Evolutionary conservation across 148 eudicot species (phyloP).

Genomic region (Rheum nobile): DNA sequence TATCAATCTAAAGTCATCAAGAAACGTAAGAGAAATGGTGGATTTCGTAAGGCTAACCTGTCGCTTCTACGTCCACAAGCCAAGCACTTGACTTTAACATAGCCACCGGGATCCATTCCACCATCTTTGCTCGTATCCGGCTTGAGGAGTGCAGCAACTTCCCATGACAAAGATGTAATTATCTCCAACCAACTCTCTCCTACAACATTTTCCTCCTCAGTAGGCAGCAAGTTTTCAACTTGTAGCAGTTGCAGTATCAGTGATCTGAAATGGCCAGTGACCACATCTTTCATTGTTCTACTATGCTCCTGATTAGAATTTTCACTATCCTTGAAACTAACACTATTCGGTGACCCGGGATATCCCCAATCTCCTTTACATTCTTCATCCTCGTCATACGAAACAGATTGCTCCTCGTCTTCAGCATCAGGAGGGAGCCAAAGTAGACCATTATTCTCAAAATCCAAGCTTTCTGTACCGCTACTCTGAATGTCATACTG

Average conservation of each 20-base stretch:
- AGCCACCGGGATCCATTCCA: conserved; percentile 98
- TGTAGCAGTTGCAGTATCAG: conserved; percentile 80
- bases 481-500: conserved; percentile 38
- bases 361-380: conserved; percentile 86
- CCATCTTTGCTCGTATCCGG: conserved; percentile 89
- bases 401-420: conserved; percentile 48
- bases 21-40: too few relatives aligned
- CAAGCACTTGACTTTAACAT: conserved; percentile 89
- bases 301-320: conserved; percentile 75
- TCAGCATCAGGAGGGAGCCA: conserved; percentile 99
- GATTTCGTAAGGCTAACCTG: conserved; percentile 36
- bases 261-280: conserved; percentile 82
- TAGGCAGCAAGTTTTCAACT: conserved; percentile 69
- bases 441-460: conserved; percentile 77
- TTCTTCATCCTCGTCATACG: conserved; percentile 49
- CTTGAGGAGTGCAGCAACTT: conserved; percentile 87
- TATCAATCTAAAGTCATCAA: background rate
- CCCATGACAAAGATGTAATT: conserved; percentile 82
- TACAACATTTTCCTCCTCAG: conserved; percentile 57
- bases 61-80: conserved; percentile 74
- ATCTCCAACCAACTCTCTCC: conserved; percentile 86
- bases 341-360: conserved; percentile 49
- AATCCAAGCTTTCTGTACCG: conserved; percentile 70
- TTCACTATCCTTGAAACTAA: conserved; percentile 61
- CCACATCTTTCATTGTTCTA: conserved; percentile 70